A percentile compares a stretch with the other conserved stretches of the same genome.
Evolutionary conservation across 768 basidiomycete species (phyloP).

Genomic region (Collybiopsis confluens): DNA sequence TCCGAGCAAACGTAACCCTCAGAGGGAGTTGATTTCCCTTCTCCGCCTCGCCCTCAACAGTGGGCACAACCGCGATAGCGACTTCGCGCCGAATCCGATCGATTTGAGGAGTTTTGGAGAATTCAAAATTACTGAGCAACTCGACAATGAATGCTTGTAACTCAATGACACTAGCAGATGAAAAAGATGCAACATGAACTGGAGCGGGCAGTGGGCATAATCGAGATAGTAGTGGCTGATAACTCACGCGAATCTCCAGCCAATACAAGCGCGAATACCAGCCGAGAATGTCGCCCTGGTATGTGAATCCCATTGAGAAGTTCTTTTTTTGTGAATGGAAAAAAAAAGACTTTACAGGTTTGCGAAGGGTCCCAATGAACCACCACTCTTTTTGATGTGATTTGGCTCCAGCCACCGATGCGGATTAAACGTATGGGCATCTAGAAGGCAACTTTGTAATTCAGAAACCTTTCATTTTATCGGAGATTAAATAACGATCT

Average conservation of each 20-base stretch:
- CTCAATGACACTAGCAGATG: constrained; percentile 35
- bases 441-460: constrained; percentile 9
- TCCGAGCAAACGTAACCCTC: constrained; percentile 19
- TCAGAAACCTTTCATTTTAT: neutral
- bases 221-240: too few species aligned
- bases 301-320: too few species aligned
- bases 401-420: constrained; percentile 33
- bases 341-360: too few species aligned
- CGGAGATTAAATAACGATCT: neutral
- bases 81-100: constrained; percentile 33
- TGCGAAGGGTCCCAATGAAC: constrained; percentile 23
- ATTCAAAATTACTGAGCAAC: constrained; percentile 49
- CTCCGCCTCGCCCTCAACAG: constrained; percentile 36
- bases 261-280: constrained; percentile 21
- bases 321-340: too few species aligned
- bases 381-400: constrained; percentile 19
- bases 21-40: constrained; percentile 40
- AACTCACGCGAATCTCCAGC: constrained; percentile 24
- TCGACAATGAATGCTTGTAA: constrained; percentile 57
- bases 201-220: too few species aligned
- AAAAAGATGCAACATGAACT: too few species aligned
- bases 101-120: constrained; percentile 34
- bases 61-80: constrained; percentile 37
- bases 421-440: constrained; percentile 36
- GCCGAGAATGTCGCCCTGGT: constrained; percentile 22